Evolutionary conservation across 108 stramenopile genomes (phyloP).

Genomic region (Chaetoceros tenuissimus): DNA sequence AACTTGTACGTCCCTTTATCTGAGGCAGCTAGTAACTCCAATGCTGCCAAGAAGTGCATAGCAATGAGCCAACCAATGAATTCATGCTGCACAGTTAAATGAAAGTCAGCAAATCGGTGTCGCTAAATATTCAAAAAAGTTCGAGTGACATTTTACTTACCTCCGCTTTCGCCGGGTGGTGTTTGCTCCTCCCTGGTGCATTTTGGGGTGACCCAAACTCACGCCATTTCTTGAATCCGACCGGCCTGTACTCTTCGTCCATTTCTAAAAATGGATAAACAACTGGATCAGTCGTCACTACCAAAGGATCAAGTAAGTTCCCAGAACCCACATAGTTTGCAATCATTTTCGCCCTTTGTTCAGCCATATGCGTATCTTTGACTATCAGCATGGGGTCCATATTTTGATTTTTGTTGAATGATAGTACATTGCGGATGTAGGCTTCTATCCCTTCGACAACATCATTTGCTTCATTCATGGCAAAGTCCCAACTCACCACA

Average conservation of each 20-base stretch:
- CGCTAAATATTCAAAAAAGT: too few species aligned
- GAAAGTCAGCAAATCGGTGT: too few species aligned
- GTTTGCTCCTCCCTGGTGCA: slow-evolving; percentile 48
- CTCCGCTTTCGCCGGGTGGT: slow-evolving; percentile 64
- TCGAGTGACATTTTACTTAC: too few species aligned
- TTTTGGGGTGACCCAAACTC: slow-evolving; percentile 56
- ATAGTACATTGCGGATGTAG: slow-evolving; percentile 38
- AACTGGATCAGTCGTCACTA: slow-evolving; percentile 38
- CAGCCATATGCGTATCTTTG: slow-evolving; percentile 46
- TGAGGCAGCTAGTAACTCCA: slow-evolving; percentile 25
- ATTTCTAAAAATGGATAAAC: slow-evolving; percentile 26
- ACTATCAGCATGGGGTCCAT: slow-evolving; percentile 49
- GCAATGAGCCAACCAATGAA: slow-evolving; percentile 51
- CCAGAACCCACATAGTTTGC: slow-evolving; percentile 16
- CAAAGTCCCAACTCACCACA: slow-evolving; percentile 68
- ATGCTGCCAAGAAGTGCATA: slow-evolving; percentile 55
- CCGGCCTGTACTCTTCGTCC: slow-evolving; percentile 27
- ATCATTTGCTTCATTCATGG: slow-evolving; percentile 55
- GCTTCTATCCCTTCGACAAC: slow-evolving; percentile 41
- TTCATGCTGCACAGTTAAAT: too few species aligned
- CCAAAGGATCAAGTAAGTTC: slow-evolving; percentile 27
- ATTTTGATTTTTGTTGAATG: slow-evolving; percentile 7
- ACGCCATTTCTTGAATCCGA: slow-evolving; percentile 54
- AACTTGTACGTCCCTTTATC: not conserved
- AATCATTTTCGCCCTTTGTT: slow-evolving; percentile 19